Conservation (phyloP, 768 basidiomycete species). For the Mrakia blollopis region DNA sequence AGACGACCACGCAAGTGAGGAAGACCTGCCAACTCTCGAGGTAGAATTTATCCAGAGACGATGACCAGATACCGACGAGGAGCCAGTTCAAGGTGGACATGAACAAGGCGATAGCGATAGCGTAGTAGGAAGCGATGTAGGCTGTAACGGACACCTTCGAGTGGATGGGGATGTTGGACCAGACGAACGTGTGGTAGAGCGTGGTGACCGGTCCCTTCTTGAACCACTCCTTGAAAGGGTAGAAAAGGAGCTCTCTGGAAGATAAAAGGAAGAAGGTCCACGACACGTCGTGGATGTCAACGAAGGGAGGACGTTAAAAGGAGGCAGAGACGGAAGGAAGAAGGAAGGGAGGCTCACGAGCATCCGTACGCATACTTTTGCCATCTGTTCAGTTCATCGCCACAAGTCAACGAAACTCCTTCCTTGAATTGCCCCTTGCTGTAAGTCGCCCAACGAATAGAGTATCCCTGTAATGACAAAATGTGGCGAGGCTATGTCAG, state of each 20-base stretch:
- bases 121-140: slow-evolving; percentile 49
- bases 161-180: slow-evolving; percentile 51
- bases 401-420: slow-evolving; percentile 83
- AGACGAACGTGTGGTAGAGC: slow-evolving; percentile 43
- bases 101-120: slow-evolving; percentile 30
- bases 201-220: slow-evolving; percentile 68
- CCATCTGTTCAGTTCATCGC: slow-evolving; percentile 89
- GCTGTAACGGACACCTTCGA: slow-evolving; percentile 55
- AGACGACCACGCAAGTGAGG: slow-evolving; percentile 41
- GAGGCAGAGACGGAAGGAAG: background rate
- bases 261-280: no score
- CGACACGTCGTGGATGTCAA: no score
- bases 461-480: slow-evolving; percentile 37
- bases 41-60: slow-evolving; percentile 40
- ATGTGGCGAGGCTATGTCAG: background rate
- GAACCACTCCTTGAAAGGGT: slow-evolving; percentile 75
- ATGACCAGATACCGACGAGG: slow-evolving; percentile 31
- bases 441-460: slow-evolving; percentile 63
- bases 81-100: slow-evolving; percentile 29
- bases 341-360: slow-evolving; percentile 42
- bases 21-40: slow-evolving; percentile 44
- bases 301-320: background rate
- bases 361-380: slow-evolving; percentile 56
- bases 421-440: slow-evolving; percentile 81
- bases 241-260: slow-evolving; percentile 62